Evolutionary conservation across 768 basidiomycete genomes (phyloP).

Genomic region (Royoungia palumana): DNA sequence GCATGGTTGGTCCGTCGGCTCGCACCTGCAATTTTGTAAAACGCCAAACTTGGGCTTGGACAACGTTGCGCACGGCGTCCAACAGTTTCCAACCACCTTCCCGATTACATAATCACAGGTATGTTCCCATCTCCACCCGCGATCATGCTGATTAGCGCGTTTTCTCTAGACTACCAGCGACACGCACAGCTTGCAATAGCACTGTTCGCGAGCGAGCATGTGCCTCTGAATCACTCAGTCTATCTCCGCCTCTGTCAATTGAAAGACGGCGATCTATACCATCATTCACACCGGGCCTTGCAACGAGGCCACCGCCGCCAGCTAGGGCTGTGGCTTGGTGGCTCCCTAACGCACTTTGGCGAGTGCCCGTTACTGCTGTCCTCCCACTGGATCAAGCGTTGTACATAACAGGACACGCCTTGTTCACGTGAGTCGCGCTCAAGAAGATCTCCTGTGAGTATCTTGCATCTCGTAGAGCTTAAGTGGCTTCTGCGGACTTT

Average conservation of each 20-base stretch:
- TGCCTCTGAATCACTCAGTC: neutral
- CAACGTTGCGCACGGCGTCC: constrained; percentile 22
- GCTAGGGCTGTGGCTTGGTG: neutral
- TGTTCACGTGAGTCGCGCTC: constrained; percentile 2
- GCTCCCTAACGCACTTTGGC: constrained; percentile 3
- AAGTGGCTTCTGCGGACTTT: constrained; percentile 9
- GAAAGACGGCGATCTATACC: neutral
- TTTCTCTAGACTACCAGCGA: too few relatives aligned
- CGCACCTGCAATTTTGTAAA: neutral
- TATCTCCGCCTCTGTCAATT: neutral
- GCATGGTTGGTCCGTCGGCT: constrained; percentile 45
- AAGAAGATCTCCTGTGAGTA: constrained; percentile 15
- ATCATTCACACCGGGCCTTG: neutral
- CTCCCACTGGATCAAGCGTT: constrained; percentile 6
- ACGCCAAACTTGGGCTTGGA: constrained; percentile 9
- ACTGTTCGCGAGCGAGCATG: too few relatives aligned
- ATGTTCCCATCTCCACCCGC: constrained; percentile 6
- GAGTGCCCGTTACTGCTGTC: neutral
- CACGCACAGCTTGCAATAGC: too few relatives aligned
- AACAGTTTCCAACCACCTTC: constrained; percentile 8
- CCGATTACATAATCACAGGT: constrained; percentile 27
- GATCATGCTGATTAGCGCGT: neutral
- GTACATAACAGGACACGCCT: constrained; percentile 11
- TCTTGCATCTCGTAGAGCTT: constrained; percentile 11
- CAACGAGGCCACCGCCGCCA: constrained; percentile 5